phyloP scores from a whole-genome alignment of 2,329 filamentous ascomycete genomes.

The Dryadomyces quercivorus region DNA sequence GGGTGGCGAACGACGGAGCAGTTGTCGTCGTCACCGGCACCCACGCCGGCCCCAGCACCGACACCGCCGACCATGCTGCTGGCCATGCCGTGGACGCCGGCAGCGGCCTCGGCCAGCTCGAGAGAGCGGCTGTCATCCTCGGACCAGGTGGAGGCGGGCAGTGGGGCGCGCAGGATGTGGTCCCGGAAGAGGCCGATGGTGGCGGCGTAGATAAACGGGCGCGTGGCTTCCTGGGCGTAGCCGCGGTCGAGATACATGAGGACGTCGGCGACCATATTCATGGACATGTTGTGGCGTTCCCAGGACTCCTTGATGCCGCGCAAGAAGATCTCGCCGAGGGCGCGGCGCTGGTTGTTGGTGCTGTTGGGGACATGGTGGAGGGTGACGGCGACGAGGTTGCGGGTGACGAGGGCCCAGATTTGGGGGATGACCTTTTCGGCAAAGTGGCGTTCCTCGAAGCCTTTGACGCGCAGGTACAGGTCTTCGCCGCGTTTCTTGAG shows the following conservation, averaged over 20 bases:
- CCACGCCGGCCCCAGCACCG: not conserved
- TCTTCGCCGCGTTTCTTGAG: conserved; percentile 73
- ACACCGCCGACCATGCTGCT: not conserved
- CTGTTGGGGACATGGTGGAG: conserved; percentile 43
- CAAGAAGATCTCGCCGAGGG: conserved; percentile 74
- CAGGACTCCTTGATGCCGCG: conserved; percentile 64
- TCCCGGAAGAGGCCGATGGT: conserved; percentile 85
- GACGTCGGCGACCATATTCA: conserved; percentile 66
- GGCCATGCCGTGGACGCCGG: not conserved
- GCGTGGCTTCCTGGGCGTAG: conserved; percentile 56
- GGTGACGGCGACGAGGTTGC: conserved; percentile 49
- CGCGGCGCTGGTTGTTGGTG: conserved; percentile 65
- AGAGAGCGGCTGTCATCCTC: not conserved
- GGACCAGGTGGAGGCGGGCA: conserved; percentile 7
- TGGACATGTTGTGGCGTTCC: conserved; percentile 81
- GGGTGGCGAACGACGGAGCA: conserved; percentile 20
- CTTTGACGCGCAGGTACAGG: conserved; percentile 68
- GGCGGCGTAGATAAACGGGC: conserved; percentile 69
- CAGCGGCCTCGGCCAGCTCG: not conserved
- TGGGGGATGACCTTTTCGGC: conserved; percentile 56
- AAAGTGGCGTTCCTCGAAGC: conserved; percentile 76
- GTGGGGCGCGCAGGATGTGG: conserved; percentile 54
- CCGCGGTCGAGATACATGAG: conserved; percentile 96
- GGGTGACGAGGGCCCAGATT: conserved; percentile 60
- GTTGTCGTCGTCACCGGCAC: conserved; percentile 4